These are phyloP conservation scores for Jimgerdemannia flammicorona DNA, from an alignment of 192 early-diverging fungal genomes.

Conservation along the genomic window DNA sequence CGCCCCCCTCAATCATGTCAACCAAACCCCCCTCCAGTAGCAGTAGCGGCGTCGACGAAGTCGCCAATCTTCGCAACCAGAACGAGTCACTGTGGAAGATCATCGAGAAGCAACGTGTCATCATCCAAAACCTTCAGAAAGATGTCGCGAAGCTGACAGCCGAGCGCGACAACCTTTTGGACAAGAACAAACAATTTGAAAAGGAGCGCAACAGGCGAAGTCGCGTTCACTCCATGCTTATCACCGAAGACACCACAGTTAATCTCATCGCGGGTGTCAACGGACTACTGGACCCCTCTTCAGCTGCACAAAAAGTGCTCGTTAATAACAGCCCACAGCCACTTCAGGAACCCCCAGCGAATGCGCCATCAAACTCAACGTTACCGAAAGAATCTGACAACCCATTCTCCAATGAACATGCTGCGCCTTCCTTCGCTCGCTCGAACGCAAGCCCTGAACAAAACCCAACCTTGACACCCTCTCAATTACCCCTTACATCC, in stretches of 20 bases:
- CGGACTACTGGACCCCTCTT: neutral
- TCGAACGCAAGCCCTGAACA: neutral
- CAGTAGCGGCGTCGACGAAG: neutral
- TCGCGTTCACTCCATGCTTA: neutral
- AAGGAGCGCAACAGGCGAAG: conserved; percentile 10
- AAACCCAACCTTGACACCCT: neutral
- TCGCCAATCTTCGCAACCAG: conserved; percentile 36
- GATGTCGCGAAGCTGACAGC: conserved; percentile 37
- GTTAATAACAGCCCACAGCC: neutral
- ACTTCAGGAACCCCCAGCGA: neutral
- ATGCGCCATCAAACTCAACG: neutral
- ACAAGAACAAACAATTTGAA: conserved; percentile 18
- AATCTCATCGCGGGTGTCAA: neutral
- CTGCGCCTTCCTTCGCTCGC: neutral
- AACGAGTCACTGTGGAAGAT: conserved; percentile 90
- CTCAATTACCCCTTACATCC: neutral
- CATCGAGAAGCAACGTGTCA: conserved; percentile 83
- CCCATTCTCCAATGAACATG: neutral
- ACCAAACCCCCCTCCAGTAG: too few species aligned
- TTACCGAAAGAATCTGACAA: neutral
- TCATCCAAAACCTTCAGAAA: conserved; percentile 85
- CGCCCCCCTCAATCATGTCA: too few species aligned
- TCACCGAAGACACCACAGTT: conserved; percentile 12
- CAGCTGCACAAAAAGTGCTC: neutral
- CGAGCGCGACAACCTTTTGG: conserved; percentile 37